Evolutionary conservation across 2,329 filamentous ascomycete genomes (phyloP), one percentile per base, ranked within the genome.

Genomic region (Claviceps citrina): DNA sequence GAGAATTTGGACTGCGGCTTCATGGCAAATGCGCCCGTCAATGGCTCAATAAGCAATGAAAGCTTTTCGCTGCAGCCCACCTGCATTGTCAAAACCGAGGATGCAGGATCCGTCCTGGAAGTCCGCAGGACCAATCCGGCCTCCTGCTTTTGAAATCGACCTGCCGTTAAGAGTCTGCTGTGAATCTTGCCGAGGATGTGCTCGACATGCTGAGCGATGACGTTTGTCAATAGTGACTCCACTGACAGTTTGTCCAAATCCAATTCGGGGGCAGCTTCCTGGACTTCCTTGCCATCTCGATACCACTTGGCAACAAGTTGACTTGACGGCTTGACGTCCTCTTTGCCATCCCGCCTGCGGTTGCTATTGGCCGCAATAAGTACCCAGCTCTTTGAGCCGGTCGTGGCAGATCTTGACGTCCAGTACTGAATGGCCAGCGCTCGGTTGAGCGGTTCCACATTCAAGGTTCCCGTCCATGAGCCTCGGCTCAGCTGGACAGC

Each of bases 351-450:
- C 31, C 58, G 54, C 42, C 65, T 68, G 40, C 63, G 67, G 25
- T 79, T 79, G 53, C 78, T 86, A 43, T 77, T 71, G 27, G 94
- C 73, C 8, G 86, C 87, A 38, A 98, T 67, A 47, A 96, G 79
- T 36, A 98, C 68, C 89, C 91, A 98, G 56, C 78, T 93, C 64
- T 93, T 94, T 13, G 73, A 68, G 1, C 75, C 75, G 31, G 64
- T 64, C 24, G 60, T 54, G 4, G 52, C 49, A 16, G 52, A 47
- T 10, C 78, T 74, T 38, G 73, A 71, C 13, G 73, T 68, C 91
- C 91, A 98, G 60, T 98, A 98, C 53, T 95, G 87, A 26, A 98
- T 73, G 8, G 86, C 76, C 43, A 98, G 65, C 22, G 81, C 81
- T 44, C 91, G 75, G 55, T 91, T 83, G 28, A 94, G 67, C 22